phyloP scores from a whole-genome alignment of 352 stramenopile genomes.

The Phytopythium ostracodes region DNA sequence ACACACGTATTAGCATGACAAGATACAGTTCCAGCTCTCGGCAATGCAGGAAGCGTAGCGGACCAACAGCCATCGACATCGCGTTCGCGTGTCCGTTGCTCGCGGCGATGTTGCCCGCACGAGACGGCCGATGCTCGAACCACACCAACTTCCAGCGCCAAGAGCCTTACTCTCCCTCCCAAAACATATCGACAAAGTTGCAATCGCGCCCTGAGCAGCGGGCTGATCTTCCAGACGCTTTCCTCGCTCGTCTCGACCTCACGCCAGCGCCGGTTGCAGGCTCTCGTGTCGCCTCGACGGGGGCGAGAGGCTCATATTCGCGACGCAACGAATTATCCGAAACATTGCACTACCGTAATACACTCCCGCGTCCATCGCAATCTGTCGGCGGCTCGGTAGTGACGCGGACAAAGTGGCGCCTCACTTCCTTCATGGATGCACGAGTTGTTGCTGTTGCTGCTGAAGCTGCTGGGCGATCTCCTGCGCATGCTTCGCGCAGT shows the following conservation, averaged over 20 bases:
- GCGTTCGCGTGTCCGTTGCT: background rate
- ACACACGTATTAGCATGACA: conserved; percentile 1
- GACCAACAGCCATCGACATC: background rate
- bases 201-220: background rate
- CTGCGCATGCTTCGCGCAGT: conserved; percentile 85
- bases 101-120: background rate
- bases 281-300: background rate
- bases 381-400: conserved; percentile 1
- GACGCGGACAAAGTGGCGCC: background rate
- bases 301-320: conserved; percentile 8
- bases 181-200: conserved; percentile 3
- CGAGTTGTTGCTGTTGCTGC: conserved; percentile 31
- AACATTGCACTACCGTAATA: background rate
- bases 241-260: background rate
- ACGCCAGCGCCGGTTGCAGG: background rate
- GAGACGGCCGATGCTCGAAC: background rate
- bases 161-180: background rate
- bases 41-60: background rate
- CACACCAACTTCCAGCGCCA: background rate
- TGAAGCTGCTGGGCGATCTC: conserved; percentile 63
- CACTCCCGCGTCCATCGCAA: conserved; percentile 4
- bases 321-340: background rate
- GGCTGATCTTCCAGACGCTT: background rate
- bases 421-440: conserved; percentile 21
- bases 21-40: background rate